phyloP scores from a whole-genome alignment of 2,329 filamentous ascomycete species.

The Arthrobotrys pseudoclavata region DNA sequence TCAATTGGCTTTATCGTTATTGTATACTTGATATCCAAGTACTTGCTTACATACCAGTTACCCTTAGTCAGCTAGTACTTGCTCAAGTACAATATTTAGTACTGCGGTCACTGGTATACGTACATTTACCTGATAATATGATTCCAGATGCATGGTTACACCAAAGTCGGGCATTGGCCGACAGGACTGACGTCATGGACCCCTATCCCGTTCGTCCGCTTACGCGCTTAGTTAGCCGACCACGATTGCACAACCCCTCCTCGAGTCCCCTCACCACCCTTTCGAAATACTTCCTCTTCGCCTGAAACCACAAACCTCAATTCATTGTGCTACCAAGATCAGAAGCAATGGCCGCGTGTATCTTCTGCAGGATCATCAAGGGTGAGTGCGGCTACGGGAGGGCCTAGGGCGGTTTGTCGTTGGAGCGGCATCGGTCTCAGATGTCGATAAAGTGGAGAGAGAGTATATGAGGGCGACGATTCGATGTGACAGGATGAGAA shows the following conservation, averaged over 20 bases:
- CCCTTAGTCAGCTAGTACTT: no score
- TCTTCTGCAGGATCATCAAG: constrained; percentile 99
- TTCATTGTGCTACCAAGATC: background rate
- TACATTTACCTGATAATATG: background rate
- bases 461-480: background rate
- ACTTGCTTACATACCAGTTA: background rate
- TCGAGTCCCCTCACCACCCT: no score
- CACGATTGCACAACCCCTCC: background rate
- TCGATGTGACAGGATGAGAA: background rate
- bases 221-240: constrained; percentile 37
- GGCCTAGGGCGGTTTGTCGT: background rate
- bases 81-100: no score
- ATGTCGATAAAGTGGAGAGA: background rate
- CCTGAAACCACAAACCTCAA: background rate
- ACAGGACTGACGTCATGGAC: constrained; percentile 29
- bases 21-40: background rate
- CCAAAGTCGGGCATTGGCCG: constrained; percentile 2
- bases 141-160: constrained; percentile 3
- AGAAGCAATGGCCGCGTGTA: constrained; percentile 74
- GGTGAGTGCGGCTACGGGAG: constrained; percentile 67
- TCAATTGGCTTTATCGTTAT: no score
- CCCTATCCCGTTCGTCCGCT: constrained; percentile 22
- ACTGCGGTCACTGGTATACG: background rate
- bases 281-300: background rate
- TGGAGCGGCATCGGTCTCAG: background rate